Conservation (phyloP, 148 eudicot genomes). For the Vaccinium myrtillus region DNA sequence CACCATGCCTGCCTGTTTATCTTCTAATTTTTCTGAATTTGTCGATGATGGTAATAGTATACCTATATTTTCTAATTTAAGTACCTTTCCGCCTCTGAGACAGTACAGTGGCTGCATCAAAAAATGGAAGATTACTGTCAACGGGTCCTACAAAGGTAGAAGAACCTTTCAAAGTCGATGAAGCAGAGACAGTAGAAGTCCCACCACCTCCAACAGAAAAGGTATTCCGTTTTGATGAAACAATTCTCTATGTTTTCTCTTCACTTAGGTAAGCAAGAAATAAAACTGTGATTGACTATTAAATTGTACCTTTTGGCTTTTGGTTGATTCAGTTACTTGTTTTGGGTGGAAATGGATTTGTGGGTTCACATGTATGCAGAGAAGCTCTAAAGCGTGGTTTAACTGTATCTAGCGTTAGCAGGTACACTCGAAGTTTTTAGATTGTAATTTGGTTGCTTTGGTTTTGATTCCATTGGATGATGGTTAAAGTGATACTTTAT, state of each 20-base stretch:
- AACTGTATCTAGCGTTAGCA: conserved; percentile 59
- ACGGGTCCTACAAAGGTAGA: conserved; percentile 37
- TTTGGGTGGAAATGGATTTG: conserved; percentile 69
- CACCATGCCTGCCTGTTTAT: not conserved
- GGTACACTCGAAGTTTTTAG: conserved; percentile 25
- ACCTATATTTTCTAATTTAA: conserved; percentile 2
- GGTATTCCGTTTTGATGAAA: conserved; percentile 23
- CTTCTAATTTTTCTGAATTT: not conserved
- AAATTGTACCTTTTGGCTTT: conserved; percentile 15
- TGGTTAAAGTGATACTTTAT: not conserved
- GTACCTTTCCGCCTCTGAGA: conserved; percentile 8
- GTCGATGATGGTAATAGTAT: not conserved
- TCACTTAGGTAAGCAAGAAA: not conserved
- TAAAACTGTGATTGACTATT: not conserved
- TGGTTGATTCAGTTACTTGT: conserved; percentile 49
- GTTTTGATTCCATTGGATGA: not conserved
- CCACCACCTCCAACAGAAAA: conserved; percentile 61
- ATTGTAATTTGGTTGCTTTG: not conserved
- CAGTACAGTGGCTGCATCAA: conserved; percentile 32
- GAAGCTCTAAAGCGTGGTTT: conserved; percentile 60
- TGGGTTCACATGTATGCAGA: conserved; percentile 63
- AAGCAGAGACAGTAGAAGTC: conserved; percentile 57
- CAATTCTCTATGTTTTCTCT: not conserved
- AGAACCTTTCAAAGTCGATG: conserved; percentile 48
- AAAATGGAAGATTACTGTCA: conserved; percentile 47